Conservation (phyloP, 1,284 basidiomycete species). For the Ustilago trichophora region DNA sequence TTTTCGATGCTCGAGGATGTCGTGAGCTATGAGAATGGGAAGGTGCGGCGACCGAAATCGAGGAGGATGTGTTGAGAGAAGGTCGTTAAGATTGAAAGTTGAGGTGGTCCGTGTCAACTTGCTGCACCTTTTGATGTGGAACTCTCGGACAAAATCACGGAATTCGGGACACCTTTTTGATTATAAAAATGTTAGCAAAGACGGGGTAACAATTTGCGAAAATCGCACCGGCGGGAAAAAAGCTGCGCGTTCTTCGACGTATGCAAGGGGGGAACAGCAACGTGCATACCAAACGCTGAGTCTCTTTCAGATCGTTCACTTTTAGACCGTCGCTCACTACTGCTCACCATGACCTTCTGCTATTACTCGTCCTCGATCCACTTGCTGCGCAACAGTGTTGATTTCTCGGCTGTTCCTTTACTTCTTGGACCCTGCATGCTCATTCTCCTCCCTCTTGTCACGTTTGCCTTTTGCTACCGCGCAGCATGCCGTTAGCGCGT, state of each 20-base stretch:
- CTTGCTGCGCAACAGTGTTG: neutral
- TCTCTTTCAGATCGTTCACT: no score
- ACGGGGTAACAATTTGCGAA: neutral
- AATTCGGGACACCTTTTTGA: neutral
- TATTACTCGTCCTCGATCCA: no score
- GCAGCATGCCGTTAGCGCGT: neutral
- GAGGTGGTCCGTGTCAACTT: constrained; percentile 21
- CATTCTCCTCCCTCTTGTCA: neutral
- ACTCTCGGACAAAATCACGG: neutral
- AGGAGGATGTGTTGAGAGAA: neutral
- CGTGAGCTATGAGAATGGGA: no score
- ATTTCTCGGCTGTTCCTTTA: neutral
- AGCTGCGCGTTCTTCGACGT: constrained; percentile 43
- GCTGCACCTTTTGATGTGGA: neutral
- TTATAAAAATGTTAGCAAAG: neutral
- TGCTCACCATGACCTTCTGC: neutral
- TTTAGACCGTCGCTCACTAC: neutral
- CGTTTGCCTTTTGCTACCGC: neutral
- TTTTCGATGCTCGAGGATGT: no score
- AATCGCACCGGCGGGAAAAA: neutral
- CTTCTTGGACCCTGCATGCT: constrained; percentile 17
- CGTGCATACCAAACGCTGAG: constrained; percentile 4
- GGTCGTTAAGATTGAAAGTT: neutral
- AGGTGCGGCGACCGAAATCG: no score
- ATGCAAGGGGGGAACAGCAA: constrained; percentile 39